Percentiles rank a stretch among this genome's conserved stretches.
Evolutionary conservation across 1,139 yeast species (phyloP).

Genomic region (Saccharomyces pastorianus): DNA sequence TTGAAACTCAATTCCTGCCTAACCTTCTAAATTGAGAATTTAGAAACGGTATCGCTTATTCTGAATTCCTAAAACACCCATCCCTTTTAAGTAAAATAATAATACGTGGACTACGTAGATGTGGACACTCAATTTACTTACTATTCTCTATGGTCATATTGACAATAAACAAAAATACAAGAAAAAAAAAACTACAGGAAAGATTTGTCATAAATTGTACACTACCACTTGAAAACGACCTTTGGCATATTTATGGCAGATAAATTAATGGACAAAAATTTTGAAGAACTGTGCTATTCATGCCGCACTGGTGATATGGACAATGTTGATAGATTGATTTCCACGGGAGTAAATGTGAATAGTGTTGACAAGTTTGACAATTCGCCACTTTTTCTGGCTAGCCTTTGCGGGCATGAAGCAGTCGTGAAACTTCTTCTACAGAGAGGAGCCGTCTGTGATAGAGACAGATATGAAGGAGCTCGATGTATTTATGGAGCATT

Average conservation of each 20-base stretch:
- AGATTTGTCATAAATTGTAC: background rate
- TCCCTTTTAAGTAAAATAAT: background rate
- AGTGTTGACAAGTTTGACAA: slow-evolving; percentile 66
- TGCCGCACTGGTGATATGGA: slow-evolving; percentile 65
- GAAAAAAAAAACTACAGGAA: background rate
- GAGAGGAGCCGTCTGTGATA: slow-evolving; percentile 67
- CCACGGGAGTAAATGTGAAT: slow-evolving; percentile 51
- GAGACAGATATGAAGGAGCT: slow-evolving; percentile 75
- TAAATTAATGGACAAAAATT: slow-evolving; percentile 14
- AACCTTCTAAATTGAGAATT: background rate
- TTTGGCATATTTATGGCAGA: background rate
- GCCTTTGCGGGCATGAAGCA: slow-evolving; percentile 63
- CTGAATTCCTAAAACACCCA: background rate
- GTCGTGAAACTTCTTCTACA: slow-evolving; percentile 54
- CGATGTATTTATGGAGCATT: slow-evolving; percentile 74
- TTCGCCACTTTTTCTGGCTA: slow-evolving; percentile 64
- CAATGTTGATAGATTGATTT: slow-evolving; percentile 49
- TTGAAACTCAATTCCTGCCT: background rate
- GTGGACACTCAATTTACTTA: background rate
- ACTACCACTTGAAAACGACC: background rate
- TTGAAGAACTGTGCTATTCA: slow-evolving; percentile 46
- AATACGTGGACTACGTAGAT: background rate
- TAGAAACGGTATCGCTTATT: background rate
- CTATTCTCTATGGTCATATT: background rate
- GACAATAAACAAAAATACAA: background rate